Conservation (phyloP, 129 eudicot species). For the Scalesia atractyloides region DNA sequence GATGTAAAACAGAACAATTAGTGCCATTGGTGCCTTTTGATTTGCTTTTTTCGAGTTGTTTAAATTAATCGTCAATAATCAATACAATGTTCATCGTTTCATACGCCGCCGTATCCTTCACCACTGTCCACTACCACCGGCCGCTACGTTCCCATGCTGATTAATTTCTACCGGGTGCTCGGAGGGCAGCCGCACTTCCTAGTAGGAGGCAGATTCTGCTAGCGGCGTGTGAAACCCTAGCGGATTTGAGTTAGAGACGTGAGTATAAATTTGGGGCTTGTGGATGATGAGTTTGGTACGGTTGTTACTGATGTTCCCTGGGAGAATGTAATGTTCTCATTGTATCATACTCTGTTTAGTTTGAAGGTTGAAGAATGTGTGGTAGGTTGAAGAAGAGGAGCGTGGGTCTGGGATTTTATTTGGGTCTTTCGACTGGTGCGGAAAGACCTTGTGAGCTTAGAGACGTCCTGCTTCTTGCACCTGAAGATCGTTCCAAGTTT, state of each 20-base stretch:
- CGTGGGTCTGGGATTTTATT: too few species aligned
- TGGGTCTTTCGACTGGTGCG: conserved; percentile 73
- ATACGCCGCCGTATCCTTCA: conserved; percentile 52
- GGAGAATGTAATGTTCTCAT: too few species aligned
- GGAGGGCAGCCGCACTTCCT: conserved; percentile 82
- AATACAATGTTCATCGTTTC: too few species aligned
- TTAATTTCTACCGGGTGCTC: conserved; percentile 74
- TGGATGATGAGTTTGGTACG: conserved; percentile 51
- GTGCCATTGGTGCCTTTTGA: too few species aligned
- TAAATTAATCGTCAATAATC: too few species aligned
- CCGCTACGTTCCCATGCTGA: conserved; percentile 73
- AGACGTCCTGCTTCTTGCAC: conserved; percentile 87
- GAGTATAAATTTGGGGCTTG: conserved; percentile 84
- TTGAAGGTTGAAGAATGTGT: too few species aligned
- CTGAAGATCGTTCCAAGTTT: conserved; percentile 80
- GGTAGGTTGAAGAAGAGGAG: too few species aligned
- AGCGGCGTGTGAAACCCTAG: conserved; percentile 85
- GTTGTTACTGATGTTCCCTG: too few species aligned
- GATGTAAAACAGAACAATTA: too few species aligned
- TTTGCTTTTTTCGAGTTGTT: too few species aligned
- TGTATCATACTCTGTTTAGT: too few species aligned
- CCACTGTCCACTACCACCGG: conserved; percentile 48
- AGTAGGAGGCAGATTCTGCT: conserved; percentile 83
- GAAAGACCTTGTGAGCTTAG: conserved; percentile 82
- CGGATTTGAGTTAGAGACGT: conserved; percentile 55